Evolutionary conservation across 2,329 filamentous ascomycete genomes (phyloP).

Genomic region (Biscogniauxia mediterranea): DNA sequence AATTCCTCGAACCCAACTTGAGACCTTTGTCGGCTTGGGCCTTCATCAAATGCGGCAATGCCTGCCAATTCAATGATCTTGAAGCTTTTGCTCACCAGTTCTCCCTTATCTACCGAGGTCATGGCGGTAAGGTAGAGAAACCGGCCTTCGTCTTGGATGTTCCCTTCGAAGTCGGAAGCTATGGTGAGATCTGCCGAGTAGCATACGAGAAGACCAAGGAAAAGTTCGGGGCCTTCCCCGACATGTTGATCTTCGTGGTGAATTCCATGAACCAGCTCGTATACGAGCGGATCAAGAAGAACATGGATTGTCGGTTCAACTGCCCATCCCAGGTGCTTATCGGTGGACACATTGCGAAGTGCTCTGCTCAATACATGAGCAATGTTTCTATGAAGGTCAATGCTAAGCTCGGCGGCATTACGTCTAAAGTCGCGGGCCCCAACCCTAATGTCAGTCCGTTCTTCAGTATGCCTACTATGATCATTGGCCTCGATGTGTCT

Average conservation of each 20-base stretch:
- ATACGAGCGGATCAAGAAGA: constrained; percentile 88
- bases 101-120: constrained; percentile 43
- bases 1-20: constrained; percentile 67
- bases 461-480: constrained; percentile 64
- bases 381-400: constrained; percentile 98
- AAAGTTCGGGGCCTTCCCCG: constrained; percentile 55
- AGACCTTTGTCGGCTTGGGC: constrained; percentile 70
- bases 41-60: constrained; percentile 63
- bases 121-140: constrained; percentile 45
- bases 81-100: constrained; percentile 54
- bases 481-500: constrained; percentile 89
- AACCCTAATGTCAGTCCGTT: constrained; percentile 37
- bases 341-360: constrained; percentile 63
- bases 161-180: constrained; percentile 39
- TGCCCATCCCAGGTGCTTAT: constrained; percentile 83
- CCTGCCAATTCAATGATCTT: constrained; percentile 53
- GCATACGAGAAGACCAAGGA: constrained; percentile 56
- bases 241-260: constrained; percentile 79
- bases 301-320: constrained; percentile 80
- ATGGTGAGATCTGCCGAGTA: constrained; percentile 52
- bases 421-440: constrained; percentile 46
- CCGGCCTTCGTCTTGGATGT: constrained; percentile 37
- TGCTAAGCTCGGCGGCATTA: constrained; percentile 86
- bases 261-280: constrained; percentile 66
- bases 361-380: constrained; percentile 79